Conservation (phyloP, 2,329 filamentous ascomycete species). For the Fusarium compactum region DNA sequence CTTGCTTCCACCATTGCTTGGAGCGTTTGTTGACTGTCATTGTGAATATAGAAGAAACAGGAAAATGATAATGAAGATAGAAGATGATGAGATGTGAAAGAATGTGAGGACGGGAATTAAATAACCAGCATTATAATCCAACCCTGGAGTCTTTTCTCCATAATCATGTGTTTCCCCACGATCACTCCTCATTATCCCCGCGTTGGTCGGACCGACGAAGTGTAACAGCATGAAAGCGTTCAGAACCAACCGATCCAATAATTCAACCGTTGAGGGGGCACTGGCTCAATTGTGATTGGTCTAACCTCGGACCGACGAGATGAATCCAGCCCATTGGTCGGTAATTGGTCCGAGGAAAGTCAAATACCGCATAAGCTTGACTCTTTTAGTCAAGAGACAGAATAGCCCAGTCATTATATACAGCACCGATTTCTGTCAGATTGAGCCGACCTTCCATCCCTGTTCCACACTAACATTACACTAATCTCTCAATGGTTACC, state of each 20-base stretch:
- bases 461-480: neutral
- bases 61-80: too few relatives aligned
- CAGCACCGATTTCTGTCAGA: neutral
- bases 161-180: conserved; percentile 9
- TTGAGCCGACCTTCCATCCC: neutral
- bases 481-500: neutral
- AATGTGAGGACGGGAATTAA: neutral
- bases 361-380: neutral
- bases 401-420: too few relatives aligned
- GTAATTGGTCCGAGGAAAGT: conserved; percentile 35
- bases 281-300: conserved; percentile 3
- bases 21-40: conserved; percentile 42
- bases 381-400: neutral
- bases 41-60: neutral
- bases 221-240: neutral
- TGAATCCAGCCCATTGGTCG: neutral
- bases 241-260: neutral
- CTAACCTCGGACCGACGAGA: conserved; percentile 30
- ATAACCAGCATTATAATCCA: neutral
- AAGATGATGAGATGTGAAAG: neutral
- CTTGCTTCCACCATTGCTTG: conserved; percentile 66
- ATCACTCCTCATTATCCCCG: neutral
- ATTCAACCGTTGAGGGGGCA: too few relatives aligned
- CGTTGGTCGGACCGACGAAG: conserved; percentile 31
- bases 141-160: neutral